Percentiles rank a stretch among this genome's conserved stretches.
These are phyloP conservation scores for Xylaria arbuscula DNA, from an alignment of 2,329 filamentous ascomycete genomes.

Conservation along the genomic window DNA sequence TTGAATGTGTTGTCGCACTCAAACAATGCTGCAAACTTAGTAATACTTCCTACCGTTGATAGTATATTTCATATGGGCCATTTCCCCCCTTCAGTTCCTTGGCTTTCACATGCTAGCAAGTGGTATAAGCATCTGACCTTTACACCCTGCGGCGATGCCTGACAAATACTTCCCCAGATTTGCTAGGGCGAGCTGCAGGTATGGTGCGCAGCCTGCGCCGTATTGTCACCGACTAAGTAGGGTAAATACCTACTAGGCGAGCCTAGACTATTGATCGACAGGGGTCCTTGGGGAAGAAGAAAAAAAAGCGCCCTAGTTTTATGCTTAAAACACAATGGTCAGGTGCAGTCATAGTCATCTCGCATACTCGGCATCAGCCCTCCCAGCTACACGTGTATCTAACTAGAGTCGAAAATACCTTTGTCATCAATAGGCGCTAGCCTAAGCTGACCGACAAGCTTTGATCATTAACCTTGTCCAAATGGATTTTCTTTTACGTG, in stretches of 20 bases:
- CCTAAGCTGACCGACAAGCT: neutral
- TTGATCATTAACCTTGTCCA: neutral
- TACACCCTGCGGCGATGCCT: neutral
- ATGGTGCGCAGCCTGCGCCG: neutral
- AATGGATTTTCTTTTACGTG: neutral
- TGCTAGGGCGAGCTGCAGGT: neutral
- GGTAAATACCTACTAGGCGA: neutral
- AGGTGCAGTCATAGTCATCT: too few species aligned
- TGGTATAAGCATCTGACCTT: neutral
- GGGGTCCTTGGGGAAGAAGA: neutral
- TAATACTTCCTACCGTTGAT: neutral
- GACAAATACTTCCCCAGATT: constrained; percentile 7
- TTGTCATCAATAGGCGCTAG: too few species aligned
- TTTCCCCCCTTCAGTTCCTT: neutral
- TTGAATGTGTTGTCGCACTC: neutral
- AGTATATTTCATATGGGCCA: neutral
- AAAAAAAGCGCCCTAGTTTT: neutral
- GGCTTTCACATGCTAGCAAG: constrained; percentile 4
- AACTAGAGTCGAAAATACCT: too few species aligned
- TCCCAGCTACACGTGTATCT: too few species aligned
- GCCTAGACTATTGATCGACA: constrained; percentile 18
- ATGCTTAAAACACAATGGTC: too few species aligned
- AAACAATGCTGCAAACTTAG: neutral
- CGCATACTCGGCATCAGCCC: too few species aligned
- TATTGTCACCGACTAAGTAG: neutral